A percentile compares a stretch with the other conserved stretches of the same genome.
These are phyloP conservation scores for Sideroxylon spinosum DNA, from an alignment of 179 eudicot species.

Conservation along the genomic window DNA sequence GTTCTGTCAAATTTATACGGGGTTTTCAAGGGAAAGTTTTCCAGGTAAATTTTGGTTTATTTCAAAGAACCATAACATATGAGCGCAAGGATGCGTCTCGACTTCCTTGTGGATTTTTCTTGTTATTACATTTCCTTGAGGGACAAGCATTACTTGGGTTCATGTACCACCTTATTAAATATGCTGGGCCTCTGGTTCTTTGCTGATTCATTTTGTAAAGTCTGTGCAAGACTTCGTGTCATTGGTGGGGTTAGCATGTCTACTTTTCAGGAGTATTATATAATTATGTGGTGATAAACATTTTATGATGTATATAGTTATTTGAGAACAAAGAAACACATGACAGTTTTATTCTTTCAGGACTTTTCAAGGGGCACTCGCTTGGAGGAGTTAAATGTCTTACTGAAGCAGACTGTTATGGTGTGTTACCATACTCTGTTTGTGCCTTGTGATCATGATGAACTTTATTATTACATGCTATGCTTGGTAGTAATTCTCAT, in stretches of 20 bases:
- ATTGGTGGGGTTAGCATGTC: not conserved
- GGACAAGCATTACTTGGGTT: conserved; percentile 2
- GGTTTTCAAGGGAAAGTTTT: conserved; percentile 61
- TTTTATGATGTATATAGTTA: not conserved
- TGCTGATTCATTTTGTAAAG: not conserved
- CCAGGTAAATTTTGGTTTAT: conserved; percentile 41
- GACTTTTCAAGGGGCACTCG: conserved; percentile 86
- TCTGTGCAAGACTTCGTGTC: not conserved
- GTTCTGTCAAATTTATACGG: conserved; percentile 39
- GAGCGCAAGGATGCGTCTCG: not conserved
- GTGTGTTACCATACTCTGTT: conserved; percentile 34
- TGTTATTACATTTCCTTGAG: not conserved
- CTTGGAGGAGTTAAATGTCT: conserved; percentile 84
- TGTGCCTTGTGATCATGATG: conserved; percentile 3
- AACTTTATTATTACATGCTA: conserved; percentile 4
- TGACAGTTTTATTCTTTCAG: conserved; percentile 34
- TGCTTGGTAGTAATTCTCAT: not conserved
- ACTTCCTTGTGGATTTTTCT: conserved; percentile 1
- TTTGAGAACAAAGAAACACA: not conserved
- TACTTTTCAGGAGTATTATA: not conserved
- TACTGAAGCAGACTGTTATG: conserved; percentile 93
- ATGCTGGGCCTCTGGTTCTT: not conserved
- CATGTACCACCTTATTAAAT: not conserved
- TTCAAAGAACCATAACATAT: not conserved
- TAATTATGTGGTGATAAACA: not conserved